Conservation (phyloP, 441 rosid genomes). For the Erysimum cheiri region DNA sequence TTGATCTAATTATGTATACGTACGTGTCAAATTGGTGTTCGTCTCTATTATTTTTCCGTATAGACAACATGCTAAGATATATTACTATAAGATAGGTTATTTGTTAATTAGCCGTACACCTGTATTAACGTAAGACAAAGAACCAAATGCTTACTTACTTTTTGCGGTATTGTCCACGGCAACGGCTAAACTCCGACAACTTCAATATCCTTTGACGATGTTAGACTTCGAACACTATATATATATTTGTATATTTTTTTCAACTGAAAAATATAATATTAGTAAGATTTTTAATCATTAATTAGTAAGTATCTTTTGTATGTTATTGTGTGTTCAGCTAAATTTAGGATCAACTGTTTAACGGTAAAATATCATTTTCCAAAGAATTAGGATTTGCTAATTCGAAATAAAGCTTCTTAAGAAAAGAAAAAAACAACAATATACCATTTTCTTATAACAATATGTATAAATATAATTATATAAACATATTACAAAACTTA, state of each 20-base stretch:
- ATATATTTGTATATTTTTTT: background rate
- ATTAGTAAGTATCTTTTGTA: background rate
- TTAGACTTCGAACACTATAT: conserved; percentile 5
- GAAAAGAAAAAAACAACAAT: too few species aligned
- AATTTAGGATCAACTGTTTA: background rate
- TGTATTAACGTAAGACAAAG: conserved; percentile 9
- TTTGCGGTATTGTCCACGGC: conserved; percentile 13
- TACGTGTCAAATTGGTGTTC: conserved; percentile 13
- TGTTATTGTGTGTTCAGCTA: background rate
- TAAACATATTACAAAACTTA: background rate
- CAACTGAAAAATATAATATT: too few species aligned
- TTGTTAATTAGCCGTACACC: conserved; percentile 3
- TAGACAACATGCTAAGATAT: conserved; percentile 16
- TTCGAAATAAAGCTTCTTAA: too few species aligned
- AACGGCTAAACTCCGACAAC: conserved; percentile 6
- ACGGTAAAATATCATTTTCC: too few species aligned
- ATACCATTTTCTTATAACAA: too few species aligned
- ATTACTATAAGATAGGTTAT: background rate
- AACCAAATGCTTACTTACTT: conserved; percentile 15
- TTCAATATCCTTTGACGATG: conserved; percentile 2
- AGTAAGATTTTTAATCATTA: background rate
- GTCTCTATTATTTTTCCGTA: conserved; percentile 5
- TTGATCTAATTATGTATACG: background rate
- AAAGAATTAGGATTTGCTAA: background rate
- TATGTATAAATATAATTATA: too few species aligned